Base-by-base conservation (phyloP, 176 grass and related monocot species). In the Secale cereale region DNA sequence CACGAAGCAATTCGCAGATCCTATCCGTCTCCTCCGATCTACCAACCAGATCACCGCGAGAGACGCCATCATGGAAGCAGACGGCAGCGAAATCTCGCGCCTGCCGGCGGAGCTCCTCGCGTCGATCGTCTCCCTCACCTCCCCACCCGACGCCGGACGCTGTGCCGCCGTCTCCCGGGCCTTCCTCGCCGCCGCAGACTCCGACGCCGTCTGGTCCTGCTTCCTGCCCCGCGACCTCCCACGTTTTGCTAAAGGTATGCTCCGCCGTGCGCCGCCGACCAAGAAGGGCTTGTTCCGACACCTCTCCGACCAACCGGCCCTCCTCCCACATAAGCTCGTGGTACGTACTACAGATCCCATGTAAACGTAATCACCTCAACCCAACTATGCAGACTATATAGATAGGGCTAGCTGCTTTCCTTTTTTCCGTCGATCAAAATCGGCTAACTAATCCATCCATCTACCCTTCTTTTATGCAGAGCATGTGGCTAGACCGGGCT, bases 41-140 rank as follows among this genome's bases (percentile, higher is more conserved):
- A 41, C 10, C 41, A 45, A 45, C 43, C 12, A 45, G 12, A 45
- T 45, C 43, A 1, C 43, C 12, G 43, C 43, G 43, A 45, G 12
- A 1, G 43, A 45, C 36, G 36, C 8, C 41, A 45, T 17, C 46
- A 50, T 50, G 46, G 5, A 50, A 0, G 5, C 13, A 6, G 27
- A 30, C 13, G 20, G 27, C 10, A 40, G 76, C 68, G 30, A 84
- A 14, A 87, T 76, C 66, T 48, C 35, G 13, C 56, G 71, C 28
- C 67, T 92, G 23, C 92, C 89, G 60, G 86, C 87, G 67, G 90
- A 85, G 20, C 87, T 92, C 90, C 57, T 94, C n/a, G 69, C 77
- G 30, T 68, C 75, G 26, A 65, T 39, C 29, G 22, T 97, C 64
- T 83, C 85, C 12, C 79, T 56, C 41, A 88, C 89, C 7, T 7